These are phyloP conservation scores for Acanthamoeba healyi DNA, from an alignment of 208 protist genomes.

Conservation along the genomic window DNA sequence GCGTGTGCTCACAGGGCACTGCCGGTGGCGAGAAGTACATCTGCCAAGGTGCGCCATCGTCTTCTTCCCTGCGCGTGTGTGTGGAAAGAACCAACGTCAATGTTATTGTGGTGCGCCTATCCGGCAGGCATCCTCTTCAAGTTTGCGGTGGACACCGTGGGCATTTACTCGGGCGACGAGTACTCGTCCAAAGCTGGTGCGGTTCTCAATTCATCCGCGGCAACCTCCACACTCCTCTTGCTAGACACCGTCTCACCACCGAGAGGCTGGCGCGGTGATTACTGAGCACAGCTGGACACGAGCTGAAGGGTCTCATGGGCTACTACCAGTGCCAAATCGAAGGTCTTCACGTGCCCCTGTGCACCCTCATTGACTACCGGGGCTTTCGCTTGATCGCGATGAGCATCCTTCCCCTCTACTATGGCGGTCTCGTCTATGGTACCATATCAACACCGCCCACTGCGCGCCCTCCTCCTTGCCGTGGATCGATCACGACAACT, in stretches of 20 bases:
- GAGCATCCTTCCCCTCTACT: constrained; percentile 77
- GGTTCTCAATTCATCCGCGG: not conserved
- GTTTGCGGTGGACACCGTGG: constrained; percentile 50
- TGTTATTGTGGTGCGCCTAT: not conserved
- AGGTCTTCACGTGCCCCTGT: constrained; percentile 77
- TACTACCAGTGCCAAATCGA: constrained; percentile 54
- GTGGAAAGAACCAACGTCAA: not conserved
- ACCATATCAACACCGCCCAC: not conserved
- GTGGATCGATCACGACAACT: not conserved
- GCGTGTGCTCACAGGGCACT: not conserved
- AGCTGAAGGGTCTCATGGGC: constrained; percentile 55
- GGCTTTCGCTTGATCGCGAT: constrained; percentile 85
- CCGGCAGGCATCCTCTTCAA: constrained; percentile 58
- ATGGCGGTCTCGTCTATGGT: constrained; percentile 49
- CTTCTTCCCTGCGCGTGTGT: not conserved
- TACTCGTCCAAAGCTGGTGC: constrained; percentile 14
- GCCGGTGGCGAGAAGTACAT: constrained; percentile 53
- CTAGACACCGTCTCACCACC: too few species aligned
- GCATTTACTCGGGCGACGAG: constrained; percentile 45
- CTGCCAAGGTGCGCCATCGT: not conserved
- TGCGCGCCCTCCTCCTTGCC: not conserved
- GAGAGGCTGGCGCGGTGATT: too few species aligned
- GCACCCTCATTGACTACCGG: constrained; percentile 82
- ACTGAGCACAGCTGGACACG: constrained; percentile 20
- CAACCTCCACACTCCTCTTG: not conserved